phyloP scores from a whole-genome alignment of 306 rosid genomes.

The Prunus mume region DNA sequence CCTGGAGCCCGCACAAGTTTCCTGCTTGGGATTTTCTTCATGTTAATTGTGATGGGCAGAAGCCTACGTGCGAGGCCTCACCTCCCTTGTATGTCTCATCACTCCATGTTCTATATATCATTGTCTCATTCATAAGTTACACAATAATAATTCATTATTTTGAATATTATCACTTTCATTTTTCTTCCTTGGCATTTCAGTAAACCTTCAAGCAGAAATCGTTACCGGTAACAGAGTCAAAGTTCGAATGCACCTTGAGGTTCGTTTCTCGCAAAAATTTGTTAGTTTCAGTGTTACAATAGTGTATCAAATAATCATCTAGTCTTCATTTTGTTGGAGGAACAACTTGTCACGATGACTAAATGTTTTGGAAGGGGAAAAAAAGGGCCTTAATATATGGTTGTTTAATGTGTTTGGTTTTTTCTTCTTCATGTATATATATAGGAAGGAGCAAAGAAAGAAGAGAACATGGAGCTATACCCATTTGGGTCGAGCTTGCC shows the following conservation, averaged over 20 bases:
- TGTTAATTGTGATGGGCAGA: slow-evolving; percentile 30
- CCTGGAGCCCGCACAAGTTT: slow-evolving; percentile 34
- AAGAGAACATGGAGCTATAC: slow-evolving; percentile 49
- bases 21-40: slow-evolving; percentile 45
- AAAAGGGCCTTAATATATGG: too few relatives aligned
- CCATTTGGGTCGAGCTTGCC: slow-evolving; percentile 81
- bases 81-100: slow-evolving; percentile 32
- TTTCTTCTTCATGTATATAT: background rate
- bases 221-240: background rate
- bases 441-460: slow-evolving; percentile 26
- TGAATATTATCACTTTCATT: background rate
- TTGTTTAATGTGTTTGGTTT: too few relatives aligned
- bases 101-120: background rate
- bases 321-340: too few relatives aligned
- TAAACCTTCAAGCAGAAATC: slow-evolving; percentile 30
- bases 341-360: too few relatives aligned
- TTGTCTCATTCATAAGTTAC: background rate
- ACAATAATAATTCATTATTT: too few relatives aligned
- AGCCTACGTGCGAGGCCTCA: slow-evolving; percentile 41
- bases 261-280: slow-evolving; percentile 5
- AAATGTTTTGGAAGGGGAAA: too few relatives aligned
- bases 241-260: slow-evolving; percentile 30
- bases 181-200: slow-evolving; percentile 23
- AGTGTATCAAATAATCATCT: too few relatives aligned
- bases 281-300: too few relatives aligned